Conservation (phyloP, 2,329 filamentous ascomycete genomes). For the Periglandula ipomoeae region DNA sequence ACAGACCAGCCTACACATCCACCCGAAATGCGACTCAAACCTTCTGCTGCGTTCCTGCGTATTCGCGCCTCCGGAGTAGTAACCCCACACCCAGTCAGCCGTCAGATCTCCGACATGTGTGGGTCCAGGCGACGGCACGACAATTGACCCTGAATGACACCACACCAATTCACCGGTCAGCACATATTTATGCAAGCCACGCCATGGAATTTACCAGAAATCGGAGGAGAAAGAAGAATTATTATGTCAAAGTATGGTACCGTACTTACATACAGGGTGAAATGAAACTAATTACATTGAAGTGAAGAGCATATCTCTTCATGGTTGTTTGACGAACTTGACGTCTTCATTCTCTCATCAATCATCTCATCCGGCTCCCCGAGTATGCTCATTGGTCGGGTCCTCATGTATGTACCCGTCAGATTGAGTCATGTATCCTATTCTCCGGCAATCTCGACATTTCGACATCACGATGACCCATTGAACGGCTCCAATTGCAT, state of each 20-base stretch:
- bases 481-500: neutral
- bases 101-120: constrained; percentile 1
- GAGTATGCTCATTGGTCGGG: neutral
- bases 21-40: too few relatives aligned
- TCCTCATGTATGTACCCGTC: neutral
- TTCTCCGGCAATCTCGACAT: too few relatives aligned
- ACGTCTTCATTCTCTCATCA: neutral
- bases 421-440: neutral
- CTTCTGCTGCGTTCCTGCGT: neutral
- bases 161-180: constrained; percentile 4
- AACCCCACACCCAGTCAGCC: constrained; percentile 2
- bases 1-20: too few relatives aligned
- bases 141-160: constrained; percentile 11
- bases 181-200: neutral
- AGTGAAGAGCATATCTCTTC: neutral
- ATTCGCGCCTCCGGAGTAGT: neutral
- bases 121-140: constrained; percentile 6
- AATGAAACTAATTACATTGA: neutral
- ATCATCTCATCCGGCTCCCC: neutral
- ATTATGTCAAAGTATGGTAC: neutral
- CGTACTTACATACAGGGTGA: neutral
- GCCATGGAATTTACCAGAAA: neutral
- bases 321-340: neutral
- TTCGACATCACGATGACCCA: too few relatives aligned
- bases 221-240: neutral